phyloP scores from a whole-genome alignment of 352 stramenopile species.

The Pythium utonaiense region DNA sequence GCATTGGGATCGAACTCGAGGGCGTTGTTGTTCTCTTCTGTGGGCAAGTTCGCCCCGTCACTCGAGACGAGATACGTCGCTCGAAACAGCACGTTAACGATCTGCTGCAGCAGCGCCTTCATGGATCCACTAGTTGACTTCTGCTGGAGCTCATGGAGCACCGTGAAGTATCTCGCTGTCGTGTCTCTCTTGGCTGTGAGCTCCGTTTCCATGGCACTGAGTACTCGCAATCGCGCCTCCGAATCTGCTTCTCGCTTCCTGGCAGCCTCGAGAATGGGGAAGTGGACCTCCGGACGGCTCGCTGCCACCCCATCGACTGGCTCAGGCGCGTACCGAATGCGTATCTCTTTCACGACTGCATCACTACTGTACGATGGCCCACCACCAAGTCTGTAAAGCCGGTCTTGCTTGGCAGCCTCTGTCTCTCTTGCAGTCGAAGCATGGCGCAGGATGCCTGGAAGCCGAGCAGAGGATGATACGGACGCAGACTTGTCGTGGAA shows the following conservation, averaged over 20 bases:
- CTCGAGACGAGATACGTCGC: constrained; percentile 17
- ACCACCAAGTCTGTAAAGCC: not conserved
- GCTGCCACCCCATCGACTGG: not conserved
- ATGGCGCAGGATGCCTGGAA: constrained; percentile 7
- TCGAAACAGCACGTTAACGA: constrained; percentile 16
- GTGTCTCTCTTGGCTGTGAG: constrained; percentile 10
- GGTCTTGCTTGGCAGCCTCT: constrained; percentile 1
- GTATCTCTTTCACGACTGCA: not conserved
- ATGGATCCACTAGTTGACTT: constrained; percentile 13
- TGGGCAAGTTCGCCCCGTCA: not conserved
- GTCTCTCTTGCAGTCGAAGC: constrained; percentile 21
- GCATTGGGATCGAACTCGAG: constrained; percentile 7
- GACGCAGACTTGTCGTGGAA: too few relatives aligned
- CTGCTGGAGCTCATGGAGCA: constrained; percentile 28
- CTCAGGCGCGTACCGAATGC: constrained; percentile 11
- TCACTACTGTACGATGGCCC: not conserved
- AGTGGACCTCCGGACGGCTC: constrained; percentile 30
- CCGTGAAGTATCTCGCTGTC: constrained; percentile 34
- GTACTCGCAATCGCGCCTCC: constrained; percentile 43
- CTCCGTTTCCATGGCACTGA: constrained; percentile 79
- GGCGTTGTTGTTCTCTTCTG: not conserved
- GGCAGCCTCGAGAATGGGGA: constrained; percentile 76
- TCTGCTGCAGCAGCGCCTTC: constrained; percentile 32
- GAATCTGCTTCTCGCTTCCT: constrained; percentile 82
- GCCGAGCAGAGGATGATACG: not conserved